These are phyloP conservation scores for Tetrapisispora arboricola DNA, from an alignment of 805 yeast genomes.

Conservation along the genomic window DNA sequence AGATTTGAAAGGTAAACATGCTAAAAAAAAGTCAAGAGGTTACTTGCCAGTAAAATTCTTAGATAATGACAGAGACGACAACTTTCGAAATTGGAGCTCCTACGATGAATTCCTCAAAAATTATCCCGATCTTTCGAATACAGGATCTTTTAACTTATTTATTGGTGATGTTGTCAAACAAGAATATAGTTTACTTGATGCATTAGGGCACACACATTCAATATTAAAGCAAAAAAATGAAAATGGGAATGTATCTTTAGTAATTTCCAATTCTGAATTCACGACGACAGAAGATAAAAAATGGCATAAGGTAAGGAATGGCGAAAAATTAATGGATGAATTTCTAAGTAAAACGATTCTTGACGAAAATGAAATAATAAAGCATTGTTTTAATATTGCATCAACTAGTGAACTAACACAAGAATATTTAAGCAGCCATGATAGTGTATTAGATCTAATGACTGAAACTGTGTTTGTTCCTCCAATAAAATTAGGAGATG, in stretches of 20 bases:
- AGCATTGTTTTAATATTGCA: slow-evolving; percentile 44
- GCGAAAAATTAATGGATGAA: slow-evolving; percentile 36
- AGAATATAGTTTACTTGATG: slow-evolving; percentile 21
- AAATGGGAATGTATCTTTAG: slow-evolving; percentile 9
- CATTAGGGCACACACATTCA: slow-evolving; percentile 23
- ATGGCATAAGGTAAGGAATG: slow-evolving; percentile 66
- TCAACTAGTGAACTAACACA: slow-evolving; percentile 34
- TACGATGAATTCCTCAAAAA: slow-evolving; percentile 17
- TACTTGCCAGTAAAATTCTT: slow-evolving; percentile 34
- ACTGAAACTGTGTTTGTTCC: slow-evolving; percentile 63
- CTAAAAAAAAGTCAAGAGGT: slow-evolving; percentile 34
- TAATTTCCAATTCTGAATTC: slow-evolving; percentile 27
- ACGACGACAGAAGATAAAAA: slow-evolving; percentile 31
- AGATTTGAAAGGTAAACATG: slow-evolving; percentile 3
- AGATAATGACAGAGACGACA: slow-evolving; percentile 14
- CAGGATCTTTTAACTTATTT: slow-evolving; percentile 30
- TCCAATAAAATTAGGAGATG: slow-evolving; percentile 36
- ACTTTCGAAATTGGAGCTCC: slow-evolving; percentile 20
- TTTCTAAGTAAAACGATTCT: slow-evolving; percentile 7
- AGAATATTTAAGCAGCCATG: slow-evolving; percentile 25
- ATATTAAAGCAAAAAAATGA: slow-evolving; percentile 18
- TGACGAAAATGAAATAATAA: slow-evolving; percentile 32
- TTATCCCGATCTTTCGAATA: slow-evolving; percentile 12
- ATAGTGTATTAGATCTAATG: slow-evolving; percentile 31
- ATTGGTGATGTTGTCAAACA: slow-evolving; percentile 26